Evolutionary conservation across 2,329 filamentous ascomycete genomes (phyloP).

Genomic region (Neurospora sp.): DNA sequence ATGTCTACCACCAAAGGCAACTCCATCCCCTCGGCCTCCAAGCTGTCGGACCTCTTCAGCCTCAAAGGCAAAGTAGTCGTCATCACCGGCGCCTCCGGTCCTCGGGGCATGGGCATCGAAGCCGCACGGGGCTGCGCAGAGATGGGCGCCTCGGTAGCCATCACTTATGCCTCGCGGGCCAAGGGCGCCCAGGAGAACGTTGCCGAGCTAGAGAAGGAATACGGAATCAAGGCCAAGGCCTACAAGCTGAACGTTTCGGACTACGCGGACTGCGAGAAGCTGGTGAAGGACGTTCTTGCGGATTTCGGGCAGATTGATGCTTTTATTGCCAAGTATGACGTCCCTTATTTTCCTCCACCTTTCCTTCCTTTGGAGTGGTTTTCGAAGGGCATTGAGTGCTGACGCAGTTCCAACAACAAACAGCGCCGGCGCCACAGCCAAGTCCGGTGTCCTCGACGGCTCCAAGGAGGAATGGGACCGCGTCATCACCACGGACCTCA

Average conservation of each 20-base stretch:
- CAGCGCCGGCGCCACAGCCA: constrained; percentile 58
- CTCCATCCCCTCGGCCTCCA: constrained; percentile 42
- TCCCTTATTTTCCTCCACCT: constrained; percentile 25
- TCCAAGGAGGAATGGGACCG: constrained; percentile 57
- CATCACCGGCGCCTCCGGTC: constrained; percentile 58
- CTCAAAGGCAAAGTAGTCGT: constrained; percentile 65
- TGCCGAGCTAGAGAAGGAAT: constrained; percentile 52
- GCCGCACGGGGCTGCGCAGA: constrained; percentile 62
- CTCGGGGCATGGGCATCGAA: constrained; percentile 61
- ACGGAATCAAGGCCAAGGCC: constrained; percentile 57
- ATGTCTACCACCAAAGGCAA: constrained; percentile 9
- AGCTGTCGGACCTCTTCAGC: constrained; percentile 58
- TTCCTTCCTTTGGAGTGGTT: neutral
- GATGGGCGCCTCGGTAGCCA: constrained; percentile 59
- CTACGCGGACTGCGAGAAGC: constrained; percentile 39
- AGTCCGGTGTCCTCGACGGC: constrained; percentile 58
- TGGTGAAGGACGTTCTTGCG: constrained; percentile 53
- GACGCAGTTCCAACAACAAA: neutral
- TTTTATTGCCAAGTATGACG: constrained; percentile 63
- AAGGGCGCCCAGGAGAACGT: constrained; percentile 58
- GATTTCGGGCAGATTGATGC: constrained; percentile 69
- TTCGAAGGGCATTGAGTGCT: neutral
- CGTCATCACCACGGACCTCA: constrained; percentile 54
- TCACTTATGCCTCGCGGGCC: constrained; percentile 65
- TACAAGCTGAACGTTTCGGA: constrained; percentile 51